Percentiles rank a stretch among this genome's conserved stretches.
phyloP scores from a whole-genome alignment of 495 filamentous ascomycete species.

The Penicillium robsamsonii region DNA sequence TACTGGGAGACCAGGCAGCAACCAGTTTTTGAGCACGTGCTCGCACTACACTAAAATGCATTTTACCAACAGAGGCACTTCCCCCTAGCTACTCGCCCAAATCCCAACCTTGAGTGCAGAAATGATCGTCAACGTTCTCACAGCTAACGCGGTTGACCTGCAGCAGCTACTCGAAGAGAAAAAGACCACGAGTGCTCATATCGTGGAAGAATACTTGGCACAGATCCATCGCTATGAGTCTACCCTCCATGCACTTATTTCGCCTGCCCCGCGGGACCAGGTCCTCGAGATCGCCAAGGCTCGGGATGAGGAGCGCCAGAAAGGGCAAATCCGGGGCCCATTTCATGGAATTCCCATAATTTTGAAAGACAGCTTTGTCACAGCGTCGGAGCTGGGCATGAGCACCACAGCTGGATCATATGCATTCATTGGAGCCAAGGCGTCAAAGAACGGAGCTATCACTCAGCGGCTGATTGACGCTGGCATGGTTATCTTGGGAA shows the following conservation, averaged over 20 bases:
- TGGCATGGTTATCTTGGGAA: conserved; percentile 43
- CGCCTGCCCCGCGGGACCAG: conserved; percentile 30
- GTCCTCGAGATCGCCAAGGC: conserved; percentile 23
- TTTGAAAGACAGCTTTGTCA: conserved; percentile 30
- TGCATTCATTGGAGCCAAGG: conserved; percentile 33
- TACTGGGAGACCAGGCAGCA: too few relatives aligned
- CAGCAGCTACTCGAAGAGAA: conserved; percentile 36
- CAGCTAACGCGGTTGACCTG: conserved; percentile 44
- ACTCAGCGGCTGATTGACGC: conserved; percentile 34
- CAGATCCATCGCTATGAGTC: conserved; percentile 49
- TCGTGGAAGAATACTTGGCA: conserved; percentile 46
- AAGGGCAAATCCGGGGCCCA: conserved; percentile 25
- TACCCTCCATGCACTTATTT: conserved; percentile 35
- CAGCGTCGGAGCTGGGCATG: conserved; percentile 24
- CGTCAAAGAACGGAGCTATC: conserved; percentile 33
- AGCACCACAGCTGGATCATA: conserved; percentile 32
- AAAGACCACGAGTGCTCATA: conserved; percentile 42
- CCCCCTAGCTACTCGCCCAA: too few relatives aligned
- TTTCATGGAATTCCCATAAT: conserved; percentile 46
- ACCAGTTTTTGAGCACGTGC: too few relatives aligned
- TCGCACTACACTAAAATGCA: too few relatives aligned
- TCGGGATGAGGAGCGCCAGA: conserved; percentile 35
- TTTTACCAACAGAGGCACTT: too few relatives aligned
- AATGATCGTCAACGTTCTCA: conserved; percentile 33
- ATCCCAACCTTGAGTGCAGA: not conserved